Evolutionary conservation across 208 protist species (phyloP), one percentile per base, ranked within the genome.

Genomic region (Leishmania tropica): DNA sequence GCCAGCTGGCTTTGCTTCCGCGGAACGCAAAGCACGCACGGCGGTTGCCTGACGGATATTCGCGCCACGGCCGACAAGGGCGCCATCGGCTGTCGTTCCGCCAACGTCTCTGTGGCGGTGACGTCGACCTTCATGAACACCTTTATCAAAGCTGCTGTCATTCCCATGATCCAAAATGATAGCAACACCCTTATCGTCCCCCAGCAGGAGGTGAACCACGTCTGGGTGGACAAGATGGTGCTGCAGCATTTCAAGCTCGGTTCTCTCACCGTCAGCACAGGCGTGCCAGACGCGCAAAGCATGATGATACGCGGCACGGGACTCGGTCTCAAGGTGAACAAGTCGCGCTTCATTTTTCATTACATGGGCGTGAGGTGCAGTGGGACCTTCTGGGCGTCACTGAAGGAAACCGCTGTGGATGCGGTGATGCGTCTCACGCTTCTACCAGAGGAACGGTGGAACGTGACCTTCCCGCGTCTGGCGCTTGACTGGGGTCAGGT

Each of bases 291-390:
- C 35, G 64, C 83, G 58, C 79, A 87, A 17, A 79, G 91, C 64
- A 19, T 95, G 15, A 76, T 68, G 28, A n/a, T 90, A 8, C 73
- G 78, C 21, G 62, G 82, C 4, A 17, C 42, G 0, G 79, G 83
- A 48, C 53, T 97, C 24, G 78, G 65, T 65, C 64, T 91, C 8
- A 60, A 70, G 58, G 89, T 95, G 42, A 84, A 85, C 24, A 58
- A 89, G 37, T 93, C 89, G n/a, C 83, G 79, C 35, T 96, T 96
- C 73, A 77, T 78, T 31, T 81, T 88, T n/a, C 82, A 79, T 24
- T 78, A 85, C 75, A 24, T 79, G 21, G 78, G 78, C 51, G 60
- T 86, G 37, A 79, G 40, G 54, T 92, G 86, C 73, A 74, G 81
- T 72, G 86, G 86, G n/a, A 86, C 77, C 31, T 88, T 95, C 68